Evolutionary conservation across 306 rosid species (phyloP).

Genomic region (Phaseolus lunatus): DNA sequence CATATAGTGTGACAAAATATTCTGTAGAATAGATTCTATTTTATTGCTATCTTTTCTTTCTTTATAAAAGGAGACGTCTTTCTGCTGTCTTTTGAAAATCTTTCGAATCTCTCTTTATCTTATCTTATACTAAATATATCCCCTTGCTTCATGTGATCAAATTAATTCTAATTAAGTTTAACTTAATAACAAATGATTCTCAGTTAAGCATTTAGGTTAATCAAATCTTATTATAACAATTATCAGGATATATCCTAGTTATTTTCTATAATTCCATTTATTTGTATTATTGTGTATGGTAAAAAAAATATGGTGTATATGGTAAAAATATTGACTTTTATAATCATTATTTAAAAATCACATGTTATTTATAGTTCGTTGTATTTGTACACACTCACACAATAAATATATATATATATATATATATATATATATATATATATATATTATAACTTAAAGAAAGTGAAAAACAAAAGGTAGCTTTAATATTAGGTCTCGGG

Average conservation of each 20-base stretch:
- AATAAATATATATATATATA: neutral
- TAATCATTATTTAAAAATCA: neutral
- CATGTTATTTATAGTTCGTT: neutral
- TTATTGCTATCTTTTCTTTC: constrained; percentile 58
- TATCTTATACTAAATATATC: constrained; percentile 37
- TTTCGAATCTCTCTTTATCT: constrained; percentile 36
- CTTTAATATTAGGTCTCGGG: constrained; percentile 1
- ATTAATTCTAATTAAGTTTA: neutral
- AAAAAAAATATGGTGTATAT: neutral
- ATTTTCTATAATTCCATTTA: neutral
- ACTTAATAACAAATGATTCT: neutral
- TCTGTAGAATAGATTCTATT: constrained; percentile 64
- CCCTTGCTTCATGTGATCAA: constrained; percentile 6
- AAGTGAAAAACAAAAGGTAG: neutral
- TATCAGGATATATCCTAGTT: neutral
- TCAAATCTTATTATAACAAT: neutral
- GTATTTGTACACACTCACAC: no score
- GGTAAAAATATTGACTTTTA: neutral
- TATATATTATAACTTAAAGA: neutral
- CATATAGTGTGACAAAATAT: constrained; percentile 49
- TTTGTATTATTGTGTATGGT: neutral
- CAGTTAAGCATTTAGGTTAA: neutral
- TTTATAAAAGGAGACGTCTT: constrained; percentile 65
- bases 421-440: neutral
- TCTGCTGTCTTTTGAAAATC: constrained; percentile 55